Base-by-base conservation (phyloP, 805 yeast genomes). In the Debaryomyces maramus region DNA sequence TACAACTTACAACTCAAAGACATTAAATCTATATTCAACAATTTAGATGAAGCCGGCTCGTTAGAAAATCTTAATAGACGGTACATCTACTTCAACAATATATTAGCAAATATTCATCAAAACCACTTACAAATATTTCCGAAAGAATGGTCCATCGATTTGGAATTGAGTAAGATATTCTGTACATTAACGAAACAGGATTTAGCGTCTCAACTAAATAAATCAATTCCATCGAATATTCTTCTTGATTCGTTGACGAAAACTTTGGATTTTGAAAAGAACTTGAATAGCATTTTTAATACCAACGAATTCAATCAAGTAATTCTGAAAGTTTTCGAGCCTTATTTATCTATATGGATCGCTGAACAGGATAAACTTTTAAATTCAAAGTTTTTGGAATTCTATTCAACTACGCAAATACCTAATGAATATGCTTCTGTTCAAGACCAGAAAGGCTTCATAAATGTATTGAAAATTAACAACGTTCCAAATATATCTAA, bases 21-120 rank as follows among this genome's bases (percentile, higher is more conserved):
- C 52, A 80, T 91, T 32, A 75, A 75, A 24, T 66, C 78, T 16
- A 88, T 93, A 8, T 93, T 93, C 63, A 76, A 80, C 39, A 72
- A 81, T 7, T 73, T 80, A 10, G 97, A 89, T 51, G 99, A 93
- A 62, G 99, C 99, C 0, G 97, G 97, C 1, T 84, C 95, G 4
- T 65, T 93, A 44, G 99, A 93, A 43, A 93, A 93, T 60, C 63
- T 93, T 37, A 75, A 80, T 21, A 70, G 97, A 49, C 70, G 99
- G 35, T 93, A 80, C 58, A 77, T 89, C 22, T 91, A 85, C 58
- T 86, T 88, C 62, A 82, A 83, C 48, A 81, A 85, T 48, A 75
- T 87, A 1, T 63, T 91, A 43, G 75, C 73, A 38, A 71, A 73
- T 16, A 79, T 81, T 49, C 81, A 80, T 43, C 58, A 77, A 1